Evolutionary conservation across 2,329 filamentous ascomycete genomes (phyloP).

Genomic region (Rachicladosporium sp.): DNA sequence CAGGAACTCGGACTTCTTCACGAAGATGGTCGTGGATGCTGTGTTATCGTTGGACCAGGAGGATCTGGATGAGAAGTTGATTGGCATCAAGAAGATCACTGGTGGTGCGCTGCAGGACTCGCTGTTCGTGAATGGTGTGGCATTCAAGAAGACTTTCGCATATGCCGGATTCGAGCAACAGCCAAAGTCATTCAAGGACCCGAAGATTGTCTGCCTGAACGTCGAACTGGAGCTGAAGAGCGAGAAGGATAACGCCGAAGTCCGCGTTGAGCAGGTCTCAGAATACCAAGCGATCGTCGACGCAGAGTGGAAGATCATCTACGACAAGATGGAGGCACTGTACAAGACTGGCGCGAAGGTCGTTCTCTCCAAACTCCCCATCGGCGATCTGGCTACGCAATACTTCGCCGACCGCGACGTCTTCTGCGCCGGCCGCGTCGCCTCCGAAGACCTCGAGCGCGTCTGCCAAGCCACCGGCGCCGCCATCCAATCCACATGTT

Average conservation of each 20-base stretch:
- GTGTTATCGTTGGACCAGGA: conserved; percentile 92
- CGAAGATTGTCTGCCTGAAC: conserved; percentile 94
- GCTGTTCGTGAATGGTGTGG: conserved; percentile 92
- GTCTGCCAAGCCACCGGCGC: conserved; percentile 91
- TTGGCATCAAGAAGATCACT: conserved; percentile 96
- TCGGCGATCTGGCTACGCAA: conserved; percentile 94
- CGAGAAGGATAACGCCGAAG: conserved; percentile 98
- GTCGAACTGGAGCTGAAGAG: conserved; percentile 97
- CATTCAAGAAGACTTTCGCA: conserved; percentile 99
- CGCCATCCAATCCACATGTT: conserved; percentile 88
- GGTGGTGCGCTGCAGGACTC: conserved; percentile 93
- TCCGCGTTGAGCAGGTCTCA: conserved; percentile 93
- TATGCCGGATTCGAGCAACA: conserved; percentile 99
- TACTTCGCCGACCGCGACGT: conserved; percentile 91
- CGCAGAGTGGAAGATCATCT: conserved; percentile 99
- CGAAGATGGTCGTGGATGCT: conserved; percentile 97
- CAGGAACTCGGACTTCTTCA: conserved; percentile 93
- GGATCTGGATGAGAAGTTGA: conserved; percentile 93
- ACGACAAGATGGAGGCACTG: conserved; percentile 93
- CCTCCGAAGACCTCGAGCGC: conserved; percentile 85
- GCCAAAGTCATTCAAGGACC: conserved; percentile 86
- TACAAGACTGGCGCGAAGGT: conserved; percentile 94
- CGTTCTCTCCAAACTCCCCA: conserved; percentile 90
- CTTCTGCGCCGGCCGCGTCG: conserved; percentile 92
- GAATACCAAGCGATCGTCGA: conserved; percentile 99